phyloP scores from a whole-genome alignment of 2,329 filamentous ascomycete genomes.

The Fonsecaea erecta region DNA sequence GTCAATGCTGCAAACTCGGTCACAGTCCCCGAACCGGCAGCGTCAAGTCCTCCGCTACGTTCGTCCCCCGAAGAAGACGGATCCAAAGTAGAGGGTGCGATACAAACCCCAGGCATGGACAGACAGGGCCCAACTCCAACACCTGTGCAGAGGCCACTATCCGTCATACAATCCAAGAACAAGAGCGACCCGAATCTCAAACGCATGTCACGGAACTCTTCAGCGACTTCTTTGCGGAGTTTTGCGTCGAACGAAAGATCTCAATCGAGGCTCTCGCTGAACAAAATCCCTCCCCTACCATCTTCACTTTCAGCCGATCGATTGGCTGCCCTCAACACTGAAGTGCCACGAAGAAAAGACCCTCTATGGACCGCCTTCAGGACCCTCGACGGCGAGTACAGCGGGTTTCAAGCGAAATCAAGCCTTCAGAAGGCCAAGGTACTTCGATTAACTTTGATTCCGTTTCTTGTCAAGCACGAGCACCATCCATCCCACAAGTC shows the following conservation, averaged over 20 bases:
- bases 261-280: constrained; percentile 48
- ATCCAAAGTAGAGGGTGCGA: background rate
- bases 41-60: constrained; percentile 24
- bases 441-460: constrained; percentile 72
- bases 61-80: constrained; percentile 6
- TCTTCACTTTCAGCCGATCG: constrained; percentile 46
- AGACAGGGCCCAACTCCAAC: background rate
- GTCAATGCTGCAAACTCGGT: constrained; percentile 17
- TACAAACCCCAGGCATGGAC: background rate
- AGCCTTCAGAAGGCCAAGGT: constrained; percentile 75
- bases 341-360: constrained; percentile 64
- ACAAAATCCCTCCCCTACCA: constrained; percentile 54
- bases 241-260: constrained; percentile 55
- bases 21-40: constrained; percentile 21
- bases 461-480: constrained; percentile 74
- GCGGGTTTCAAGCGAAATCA: constrained; percentile 72
- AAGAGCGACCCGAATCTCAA: constrained; percentile 42
- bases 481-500: constrained; percentile 68
- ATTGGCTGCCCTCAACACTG: constrained; percentile 39
- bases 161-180: constrained; percentile 45
- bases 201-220: constrained; percentile 45
- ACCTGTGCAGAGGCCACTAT: constrained; percentile 45
- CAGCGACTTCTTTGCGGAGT: constrained; percentile 47
- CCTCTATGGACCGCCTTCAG: constrained; percentile 72
- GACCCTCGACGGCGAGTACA: constrained; percentile 65